Conservation (phyloP, 1,284 basidiomycete species). For the Ceratobasidium theobromae region DNA sequence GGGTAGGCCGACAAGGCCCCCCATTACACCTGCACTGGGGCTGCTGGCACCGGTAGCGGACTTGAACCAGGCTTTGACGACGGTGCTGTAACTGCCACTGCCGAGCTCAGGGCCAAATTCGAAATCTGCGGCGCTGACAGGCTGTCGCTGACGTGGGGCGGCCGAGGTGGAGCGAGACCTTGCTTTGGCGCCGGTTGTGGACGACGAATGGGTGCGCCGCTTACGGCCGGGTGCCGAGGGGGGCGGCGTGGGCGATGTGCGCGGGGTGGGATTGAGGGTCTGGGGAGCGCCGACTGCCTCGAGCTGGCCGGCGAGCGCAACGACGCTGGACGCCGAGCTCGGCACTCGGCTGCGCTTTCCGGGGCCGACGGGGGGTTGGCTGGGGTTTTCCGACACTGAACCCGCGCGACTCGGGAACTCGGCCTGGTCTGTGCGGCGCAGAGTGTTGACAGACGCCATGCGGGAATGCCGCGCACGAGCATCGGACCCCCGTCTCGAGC, state of each 20-base stretch:
- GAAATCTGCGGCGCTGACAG: constrained; percentile 60
- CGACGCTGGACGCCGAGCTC: constrained; percentile 12
- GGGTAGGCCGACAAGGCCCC: constrained; percentile 53
- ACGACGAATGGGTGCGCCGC: constrained; percentile 14
- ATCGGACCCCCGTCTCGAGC: constrained; percentile 37
- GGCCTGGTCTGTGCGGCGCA: constrained; percentile 44
- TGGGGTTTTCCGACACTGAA: constrained; percentile 36
- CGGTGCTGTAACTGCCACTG: constrained; percentile 80
- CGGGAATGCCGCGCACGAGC: constrained; percentile 7
- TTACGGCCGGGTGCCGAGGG: not conserved
- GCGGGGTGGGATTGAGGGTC: constrained; percentile 10
- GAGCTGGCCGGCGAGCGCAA: constrained; percentile 22
- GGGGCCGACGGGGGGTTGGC: not conserved
- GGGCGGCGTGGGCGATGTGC: not conserved
- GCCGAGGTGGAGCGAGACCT: constrained; percentile 25
- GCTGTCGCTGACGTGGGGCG: constrained; percentile 49
- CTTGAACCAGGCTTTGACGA: constrained; percentile 41
- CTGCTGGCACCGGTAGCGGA: constrained; percentile 16
- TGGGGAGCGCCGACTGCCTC: not conserved
- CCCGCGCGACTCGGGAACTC: constrained; percentile 44
- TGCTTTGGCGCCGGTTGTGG: constrained; percentile 20
- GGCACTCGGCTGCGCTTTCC: constrained; percentile 22
- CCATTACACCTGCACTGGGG: constrained; percentile 31
- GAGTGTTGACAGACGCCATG: constrained; percentile 35
- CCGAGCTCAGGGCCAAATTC: constrained; percentile 68